A percentile compares a stretch with the other conserved stretches of the same genome.
phyloP scores from a whole-genome alignment of 257 asterid genomes.

The Echites panduratus region DNA sequence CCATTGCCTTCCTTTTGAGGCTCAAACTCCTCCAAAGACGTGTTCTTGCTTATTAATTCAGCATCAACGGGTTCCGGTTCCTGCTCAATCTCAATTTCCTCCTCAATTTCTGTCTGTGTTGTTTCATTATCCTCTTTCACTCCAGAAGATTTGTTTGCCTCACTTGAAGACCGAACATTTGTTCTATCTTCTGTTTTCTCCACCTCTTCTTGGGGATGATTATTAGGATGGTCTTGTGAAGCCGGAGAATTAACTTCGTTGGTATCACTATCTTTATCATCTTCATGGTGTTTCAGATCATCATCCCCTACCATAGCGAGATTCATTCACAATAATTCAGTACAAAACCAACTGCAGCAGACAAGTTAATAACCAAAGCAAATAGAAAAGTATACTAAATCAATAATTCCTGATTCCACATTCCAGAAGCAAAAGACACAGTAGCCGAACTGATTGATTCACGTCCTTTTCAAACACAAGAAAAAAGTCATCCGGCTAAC shows the following conservation, averaged over 20 bases:
- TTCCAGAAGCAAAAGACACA: background rate
- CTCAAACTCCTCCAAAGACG: conserved; percentile 15
- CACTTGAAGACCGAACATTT: conserved; percentile 9
- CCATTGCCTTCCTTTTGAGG: conserved; percentile 11
- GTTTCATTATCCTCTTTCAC: conserved; percentile 9
- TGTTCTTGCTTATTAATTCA: conserved; percentile 24
- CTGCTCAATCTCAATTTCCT: conserved; percentile 23
- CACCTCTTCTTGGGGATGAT: conserved; percentile 24
- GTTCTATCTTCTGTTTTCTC: conserved; percentile 21
- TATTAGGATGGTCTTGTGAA: conserved; percentile 26
- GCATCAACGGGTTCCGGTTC: conserved; percentile 22
- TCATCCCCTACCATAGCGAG: conserved; percentile 46
- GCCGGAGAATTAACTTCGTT: conserved; percentile 34
- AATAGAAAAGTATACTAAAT: background rate
- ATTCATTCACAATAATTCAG: conserved; percentile 26
- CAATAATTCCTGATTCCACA: background rate
- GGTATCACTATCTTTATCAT: conserved; percentile 35
- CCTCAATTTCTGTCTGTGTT: conserved; percentile 5
- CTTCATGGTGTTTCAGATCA: conserved; percentile 27
- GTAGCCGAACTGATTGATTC: background rate
- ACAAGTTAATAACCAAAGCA: background rate
- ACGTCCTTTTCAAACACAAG: background rate
- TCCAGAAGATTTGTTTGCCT: conserved; percentile 14
- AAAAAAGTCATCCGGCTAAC: background rate
- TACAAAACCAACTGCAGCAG: conserved; percentile 15